Conservation (phyloP, 78 protist genomes). For the Pigoraptor vietnamica region DNA sequence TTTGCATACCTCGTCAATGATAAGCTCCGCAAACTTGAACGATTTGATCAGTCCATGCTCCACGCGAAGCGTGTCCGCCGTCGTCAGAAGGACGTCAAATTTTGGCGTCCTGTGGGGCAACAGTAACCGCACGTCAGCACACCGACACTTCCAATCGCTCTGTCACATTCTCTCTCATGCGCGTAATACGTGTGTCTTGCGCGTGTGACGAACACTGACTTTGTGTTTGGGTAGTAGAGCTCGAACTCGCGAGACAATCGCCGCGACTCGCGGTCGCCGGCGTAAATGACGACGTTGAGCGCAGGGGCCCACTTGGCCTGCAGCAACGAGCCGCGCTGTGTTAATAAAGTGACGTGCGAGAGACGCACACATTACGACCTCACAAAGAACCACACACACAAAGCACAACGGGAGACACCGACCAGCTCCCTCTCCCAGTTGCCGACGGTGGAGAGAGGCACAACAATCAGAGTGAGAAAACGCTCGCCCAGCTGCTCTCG, state of each 20-base stretch:
- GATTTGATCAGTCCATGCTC: neutral
- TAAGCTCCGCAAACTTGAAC: neutral
- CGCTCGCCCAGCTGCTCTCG: neutral
- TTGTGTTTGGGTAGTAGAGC: neutral
- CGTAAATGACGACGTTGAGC: neutral
- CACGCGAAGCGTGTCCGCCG: neutral
- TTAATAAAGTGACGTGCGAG: neutral
- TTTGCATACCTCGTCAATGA: neutral
- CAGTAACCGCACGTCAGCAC: neutral
- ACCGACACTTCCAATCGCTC: neutral
- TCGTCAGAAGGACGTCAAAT: neutral
- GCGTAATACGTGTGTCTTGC: too few relatives aligned
- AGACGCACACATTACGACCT: neutral
- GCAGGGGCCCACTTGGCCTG: neutral
- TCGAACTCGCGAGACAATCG: neutral
- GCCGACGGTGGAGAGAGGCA: constrained; percentile 7
- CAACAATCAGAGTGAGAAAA: constrained; percentile 6
- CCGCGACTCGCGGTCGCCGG: neutral
- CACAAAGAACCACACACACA: neutral
- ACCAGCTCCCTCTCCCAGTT: constrained; percentile 38
- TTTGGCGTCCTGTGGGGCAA: neutral
- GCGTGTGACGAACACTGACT: neutral
- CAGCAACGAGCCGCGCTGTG: neutral
- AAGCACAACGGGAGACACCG: neutral
- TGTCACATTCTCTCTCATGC: neutral